phyloP scores from a whole-genome alignment of 2,329 filamentous ascomycete species.

The Dothiorella sarmentorum region DNA sequence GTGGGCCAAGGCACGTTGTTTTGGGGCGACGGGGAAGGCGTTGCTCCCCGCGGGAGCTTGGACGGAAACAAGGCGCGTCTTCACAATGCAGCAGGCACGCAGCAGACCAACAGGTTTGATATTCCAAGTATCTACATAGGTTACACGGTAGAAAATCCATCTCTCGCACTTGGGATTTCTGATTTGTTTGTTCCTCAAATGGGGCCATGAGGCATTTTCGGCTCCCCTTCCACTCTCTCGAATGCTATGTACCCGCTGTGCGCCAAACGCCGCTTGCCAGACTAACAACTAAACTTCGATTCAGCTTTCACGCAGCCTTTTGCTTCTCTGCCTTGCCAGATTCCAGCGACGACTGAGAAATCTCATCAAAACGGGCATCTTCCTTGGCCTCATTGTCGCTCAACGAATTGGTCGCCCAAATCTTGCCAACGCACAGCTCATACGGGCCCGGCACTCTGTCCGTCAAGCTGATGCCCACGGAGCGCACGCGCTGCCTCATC shows the following conservation, averaged over 20 bases:
- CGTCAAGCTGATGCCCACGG: constrained; percentile 81
- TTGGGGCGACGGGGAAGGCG: background rate
- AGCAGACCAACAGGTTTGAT: no score
- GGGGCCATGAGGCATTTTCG: background rate
- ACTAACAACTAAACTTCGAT: background rate
- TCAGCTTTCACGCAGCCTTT: background rate
- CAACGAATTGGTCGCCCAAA: constrained; percentile 82
- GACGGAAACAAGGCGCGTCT: background rate
- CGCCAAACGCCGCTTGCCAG: background rate
- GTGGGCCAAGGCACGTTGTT: constrained; percentile 7
- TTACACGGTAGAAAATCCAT: background rate
- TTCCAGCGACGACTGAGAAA: background rate
- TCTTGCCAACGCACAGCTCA: constrained; percentile 76
- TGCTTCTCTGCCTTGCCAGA: background rate
- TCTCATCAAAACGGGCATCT: constrained; percentile 29
- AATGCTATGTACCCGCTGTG: background rate
- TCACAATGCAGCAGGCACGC: background rate
- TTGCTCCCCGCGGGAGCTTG: background rate
- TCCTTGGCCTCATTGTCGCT: constrained; percentile 28
- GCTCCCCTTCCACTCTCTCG: background rate
- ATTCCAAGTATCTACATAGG: background rate
- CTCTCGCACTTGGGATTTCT: no score
- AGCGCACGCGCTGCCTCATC: constrained; percentile 78
- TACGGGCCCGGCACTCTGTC: constrained; percentile 87
- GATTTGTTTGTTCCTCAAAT: background rate